These are phyloP conservation scores for Oemleria cerasiformis DNA, from an alignment of 306 rosid genomes.

Conservation along the genomic window DNA sequence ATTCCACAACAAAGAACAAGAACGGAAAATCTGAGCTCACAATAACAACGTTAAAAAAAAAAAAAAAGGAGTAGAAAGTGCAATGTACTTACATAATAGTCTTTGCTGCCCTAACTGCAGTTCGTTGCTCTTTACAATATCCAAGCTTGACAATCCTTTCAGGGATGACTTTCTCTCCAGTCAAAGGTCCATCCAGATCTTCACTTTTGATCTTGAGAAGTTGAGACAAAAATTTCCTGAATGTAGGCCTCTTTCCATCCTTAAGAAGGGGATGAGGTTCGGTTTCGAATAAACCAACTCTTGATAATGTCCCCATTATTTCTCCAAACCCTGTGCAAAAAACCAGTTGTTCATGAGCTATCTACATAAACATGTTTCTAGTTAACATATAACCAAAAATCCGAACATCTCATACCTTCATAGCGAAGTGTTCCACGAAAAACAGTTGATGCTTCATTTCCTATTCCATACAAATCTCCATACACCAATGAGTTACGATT, in stretches of 20 bases:
- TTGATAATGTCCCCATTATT: conserved; percentile 79
- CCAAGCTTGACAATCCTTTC: conserved; percentile 54
- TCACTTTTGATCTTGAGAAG: conserved; percentile 44
- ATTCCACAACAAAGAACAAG: conserved; percentile 1
- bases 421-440: conserved; percentile 97
- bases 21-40: background rate
- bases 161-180: conserved; percentile 53
- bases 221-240: conserved; percentile 59
- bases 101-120: conserved; percentile 69
- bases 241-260: conserved; percentile 53
- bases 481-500: conserved; percentile 79
- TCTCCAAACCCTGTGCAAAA: conserved; percentile 60
- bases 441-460: conserved; percentile 73
- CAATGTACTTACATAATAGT: conserved; percentile 57
- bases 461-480: conserved; percentile 78
- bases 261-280: conserved; percentile 57
- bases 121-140: conserved; percentile 59
- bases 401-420: conserved; percentile 58
- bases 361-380: background rate
- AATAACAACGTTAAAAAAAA: background rate
- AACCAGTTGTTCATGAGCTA: background rate
- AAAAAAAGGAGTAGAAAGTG: conserved; percentile 7
- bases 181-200: conserved; percentile 29
- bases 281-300: conserved; percentile 63
- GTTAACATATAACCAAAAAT: conserved; percentile 1